Conservation (phyloP, 805 yeast species). For the Saccharomycopsis sp. region DNA sequence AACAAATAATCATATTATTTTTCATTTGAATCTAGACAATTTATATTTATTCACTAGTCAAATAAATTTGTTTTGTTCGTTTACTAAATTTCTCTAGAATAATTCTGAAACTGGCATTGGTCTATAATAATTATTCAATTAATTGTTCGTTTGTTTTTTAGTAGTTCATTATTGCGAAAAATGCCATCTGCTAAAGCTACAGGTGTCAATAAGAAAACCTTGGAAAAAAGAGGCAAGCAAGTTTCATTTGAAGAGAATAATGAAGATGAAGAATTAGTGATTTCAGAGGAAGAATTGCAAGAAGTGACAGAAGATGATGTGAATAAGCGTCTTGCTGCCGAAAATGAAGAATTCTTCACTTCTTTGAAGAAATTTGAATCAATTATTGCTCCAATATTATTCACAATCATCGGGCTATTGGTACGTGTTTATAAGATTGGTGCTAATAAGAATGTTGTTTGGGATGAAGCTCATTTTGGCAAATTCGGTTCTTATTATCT, state of each 20-base stretch:
- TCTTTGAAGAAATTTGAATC: conserved; percentile 16
- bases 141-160: too few relatives aligned
- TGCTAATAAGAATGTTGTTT: conserved; percentile 68
- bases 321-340: conserved; percentile 9
- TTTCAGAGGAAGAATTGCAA: neutral
- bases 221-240: neutral
- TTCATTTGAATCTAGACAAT: too few relatives aligned
- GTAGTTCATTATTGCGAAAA: too few relatives aligned
- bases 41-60: too few relatives aligned
- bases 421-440: conserved; percentile 74
- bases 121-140: too few relatives aligned
- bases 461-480: conserved; percentile 99
- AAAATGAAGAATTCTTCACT: conserved; percentile 8
- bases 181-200: conserved; percentile 1
- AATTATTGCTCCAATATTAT: conserved; percentile 49
- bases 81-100: too few relatives aligned
- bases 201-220: neutral
- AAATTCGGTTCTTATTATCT: conserved; percentile 91
- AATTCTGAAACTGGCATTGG: too few relatives aligned
- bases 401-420: conserved; percentile 64
- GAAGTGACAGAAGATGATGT: conserved; percentile 11
- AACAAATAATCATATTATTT: too few relatives aligned
- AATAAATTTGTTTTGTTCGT: too few relatives aligned
- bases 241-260: neutral
- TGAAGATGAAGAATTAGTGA: neutral